phyloP scores from a whole-genome alignment of 1,284 basidiomycete species.

The Rhodotorula sp. region DNA sequence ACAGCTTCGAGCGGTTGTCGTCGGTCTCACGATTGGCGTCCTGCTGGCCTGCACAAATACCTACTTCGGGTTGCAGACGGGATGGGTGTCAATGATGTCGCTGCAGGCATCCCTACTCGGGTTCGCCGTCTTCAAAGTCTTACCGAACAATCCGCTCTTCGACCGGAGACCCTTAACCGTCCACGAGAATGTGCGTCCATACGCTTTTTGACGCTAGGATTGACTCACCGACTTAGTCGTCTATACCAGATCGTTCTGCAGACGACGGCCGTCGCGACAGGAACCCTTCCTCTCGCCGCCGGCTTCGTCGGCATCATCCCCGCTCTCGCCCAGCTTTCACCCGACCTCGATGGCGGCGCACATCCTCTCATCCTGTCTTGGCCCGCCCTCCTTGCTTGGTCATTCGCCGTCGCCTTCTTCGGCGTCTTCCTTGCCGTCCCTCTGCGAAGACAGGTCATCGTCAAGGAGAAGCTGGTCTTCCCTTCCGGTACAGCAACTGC shows the following conservation, averaged over 20 bases:
- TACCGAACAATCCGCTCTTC: slow-evolving; percentile 57
- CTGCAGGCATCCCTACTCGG: slow-evolving; percentile 67
- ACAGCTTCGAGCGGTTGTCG: slow-evolving; percentile 54
- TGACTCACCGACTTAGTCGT: background rate
- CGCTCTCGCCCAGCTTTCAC: slow-evolving; percentile 73
- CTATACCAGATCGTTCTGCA: slow-evolving; percentile 66
- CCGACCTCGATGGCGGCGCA: slow-evolving; percentile 66
- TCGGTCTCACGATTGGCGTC: slow-evolving; percentile 67
- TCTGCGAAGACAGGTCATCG: slow-evolving; percentile 88
- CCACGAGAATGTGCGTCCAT: slow-evolving; percentile 66
- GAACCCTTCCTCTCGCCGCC: slow-evolving; percentile 81
- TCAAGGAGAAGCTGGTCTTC: slow-evolving; percentile 89
- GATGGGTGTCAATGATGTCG: slow-evolving; percentile 70
- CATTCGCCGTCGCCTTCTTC: slow-evolving; percentile 84
- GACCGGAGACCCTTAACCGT: slow-evolving; percentile 62
- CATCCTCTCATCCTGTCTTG: slow-evolving; percentile 72
- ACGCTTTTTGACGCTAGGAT: too few relatives aligned
- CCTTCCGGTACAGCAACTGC: slow-evolving; percentile 94
- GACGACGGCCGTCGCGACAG: slow-evolving; percentile 85
- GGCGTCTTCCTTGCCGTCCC: slow-evolving; percentile 93
- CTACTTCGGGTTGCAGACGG: slow-evolving; percentile 25
- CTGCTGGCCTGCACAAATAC: slow-evolving; percentile 54
- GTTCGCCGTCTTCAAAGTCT: slow-evolving; percentile 72
- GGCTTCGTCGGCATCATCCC: slow-evolving; percentile 94
- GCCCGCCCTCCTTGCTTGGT: slow-evolving; percentile 73